Base-by-base conservation (phyloP, 2,329 filamentous ascomycete genomes). In the Exserohilum rostratum region DNA sequence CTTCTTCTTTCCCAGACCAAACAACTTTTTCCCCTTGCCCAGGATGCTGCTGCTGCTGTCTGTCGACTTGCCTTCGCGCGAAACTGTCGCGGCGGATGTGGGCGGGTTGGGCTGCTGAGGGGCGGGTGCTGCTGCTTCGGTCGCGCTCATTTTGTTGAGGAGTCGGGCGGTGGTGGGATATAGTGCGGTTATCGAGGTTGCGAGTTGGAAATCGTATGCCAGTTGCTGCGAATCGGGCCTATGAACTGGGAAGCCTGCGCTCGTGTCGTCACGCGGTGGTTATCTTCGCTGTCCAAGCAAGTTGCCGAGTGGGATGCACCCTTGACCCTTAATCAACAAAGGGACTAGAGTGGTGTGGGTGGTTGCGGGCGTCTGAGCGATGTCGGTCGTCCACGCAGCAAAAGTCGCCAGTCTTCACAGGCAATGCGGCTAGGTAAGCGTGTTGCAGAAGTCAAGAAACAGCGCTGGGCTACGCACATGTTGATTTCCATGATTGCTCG, bases 1-100 rank as follows among this genome's bases (percentile, higher is more conserved):
- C 57, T 73, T 72, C 61, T 72, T 74, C 60, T 74, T 71, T 45
- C 66, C 66, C n/a, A 76, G 54, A 13, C 69, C 71, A 12, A 76
- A 64, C 17, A 77, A 57, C 61, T 74, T 73, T 64, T 75, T 76
- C 31, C 68, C 71, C 52, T 74, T 73, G 22, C 61, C 65, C 44
- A 73, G 46, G 6, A 74, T 56, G 34, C 67, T 52, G 46, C 22
- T 25, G 22, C 22, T 25, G 22, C 22, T 65, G 42, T 66, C 67
- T n/a, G 56, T 53, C 7, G 68, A 45, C 50, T 63, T 67, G 55
- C 53, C 61, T 38, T 68, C 67, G 42, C 55, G 50, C 38, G 48
- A 57, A 18, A 58, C 46, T 38, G 61, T 55, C 46, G 66, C 55
- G 50, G 55, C 51, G 55, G 68, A 51, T 55, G 58, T 29, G 43